Evolutionary conservation across 805 yeast genomes (phyloP), one percentile per base, ranked within the genome.

Genomic region (Candida boleticola): DNA sequence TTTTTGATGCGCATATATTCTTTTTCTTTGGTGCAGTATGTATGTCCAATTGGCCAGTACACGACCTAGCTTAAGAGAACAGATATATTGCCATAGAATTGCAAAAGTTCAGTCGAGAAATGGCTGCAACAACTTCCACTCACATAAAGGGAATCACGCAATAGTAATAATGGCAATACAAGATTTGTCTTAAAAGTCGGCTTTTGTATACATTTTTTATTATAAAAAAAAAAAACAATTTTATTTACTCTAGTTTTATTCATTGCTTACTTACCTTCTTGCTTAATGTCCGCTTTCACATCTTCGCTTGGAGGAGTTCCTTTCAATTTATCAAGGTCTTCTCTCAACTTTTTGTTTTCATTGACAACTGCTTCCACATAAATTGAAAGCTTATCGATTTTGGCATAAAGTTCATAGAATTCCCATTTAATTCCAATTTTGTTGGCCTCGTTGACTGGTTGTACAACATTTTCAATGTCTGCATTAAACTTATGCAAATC

Each of bases 391-490:
- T 63, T 60, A 41, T 78, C 82, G 29, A 82, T 58, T 53, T 79
- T 79, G 21, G 63, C 53, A 55, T 79, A 76, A 16, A 84, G 50
- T 41, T 73, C 79, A 51, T 71, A 82, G 33, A 73, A 64, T 53
- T 83, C 87, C 86, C 87, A 80, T 35, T 79, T 76, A 40, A 83
- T 66, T 30, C 88, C 85, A 5, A 63, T 60, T 17, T 63, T 61
- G 43, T 67, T 72, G 27, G 86, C 87, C 40, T 70, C 63, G 20
- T 68, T 69, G 4, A 83, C 79, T 2, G 86, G 86, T 39, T 86
- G 87, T 5, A 74, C 77, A 4, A 71, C 69, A 4, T 58, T 50
- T 9, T 72, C 71, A 20, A 86, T 76, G 21, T 71, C 72, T 11
- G 55, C 49, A 18, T 65, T 68, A 81, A 89, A 88, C 16, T 63